phyloP scores from a whole-genome alignment of 305 asterid genomes.

The Andrographis paniculata region DNA sequence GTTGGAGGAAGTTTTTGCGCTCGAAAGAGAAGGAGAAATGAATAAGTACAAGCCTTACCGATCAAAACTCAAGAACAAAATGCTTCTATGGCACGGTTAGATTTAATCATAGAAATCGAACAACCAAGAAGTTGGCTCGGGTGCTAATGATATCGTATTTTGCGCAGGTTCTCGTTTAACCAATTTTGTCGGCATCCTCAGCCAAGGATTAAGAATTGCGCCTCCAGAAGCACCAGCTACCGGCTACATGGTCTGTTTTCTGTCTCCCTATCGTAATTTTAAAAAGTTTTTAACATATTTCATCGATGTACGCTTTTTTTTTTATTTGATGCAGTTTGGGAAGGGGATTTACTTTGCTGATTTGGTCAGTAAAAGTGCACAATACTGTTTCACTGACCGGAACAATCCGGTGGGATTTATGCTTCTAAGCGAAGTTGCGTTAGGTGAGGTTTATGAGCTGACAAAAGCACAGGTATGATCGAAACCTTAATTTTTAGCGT shows the following conservation, averaged over 20 bases:
- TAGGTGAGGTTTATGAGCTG: conserved; percentile 78
- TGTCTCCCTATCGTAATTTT: not conserved
- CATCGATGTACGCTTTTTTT: not conserved
- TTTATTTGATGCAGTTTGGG: conserved; percentile 57
- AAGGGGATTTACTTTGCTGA: conserved; percentile 97
- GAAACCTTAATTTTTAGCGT: too few relatives aligned
- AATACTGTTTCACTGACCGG: conserved; percentile 72
- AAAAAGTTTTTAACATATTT: too few relatives aligned
- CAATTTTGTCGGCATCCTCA: conserved; percentile 89
- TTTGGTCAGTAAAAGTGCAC: conserved; percentile 97
- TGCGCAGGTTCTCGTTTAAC: conserved; percentile 82
- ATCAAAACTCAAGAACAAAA: conserved; percentile 71
- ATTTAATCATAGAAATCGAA: conserved; percentile 11
- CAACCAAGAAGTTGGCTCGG: not conserved
- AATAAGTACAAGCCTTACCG: conserved; percentile 72
- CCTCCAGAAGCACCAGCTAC: conserved; percentile 99
- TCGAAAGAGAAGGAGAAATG: conserved; percentile 78
- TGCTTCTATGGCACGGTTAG: conserved; percentile 99
- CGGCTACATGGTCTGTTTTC: conserved; percentile 76
- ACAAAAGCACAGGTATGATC: conserved; percentile 58
- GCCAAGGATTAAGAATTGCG: conserved; percentile 95
- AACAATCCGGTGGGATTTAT: conserved; percentile 88
- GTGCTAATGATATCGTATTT: conserved; percentile 8
- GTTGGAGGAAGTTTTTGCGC: conserved; percentile 86
- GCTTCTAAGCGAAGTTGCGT: conserved; percentile 97